These are phyloP conservation scores for Colletotrichum endophyticum DNA, from an alignment of 2,329 filamentous ascomycete genomes.

Conservation along the genomic window DNA sequence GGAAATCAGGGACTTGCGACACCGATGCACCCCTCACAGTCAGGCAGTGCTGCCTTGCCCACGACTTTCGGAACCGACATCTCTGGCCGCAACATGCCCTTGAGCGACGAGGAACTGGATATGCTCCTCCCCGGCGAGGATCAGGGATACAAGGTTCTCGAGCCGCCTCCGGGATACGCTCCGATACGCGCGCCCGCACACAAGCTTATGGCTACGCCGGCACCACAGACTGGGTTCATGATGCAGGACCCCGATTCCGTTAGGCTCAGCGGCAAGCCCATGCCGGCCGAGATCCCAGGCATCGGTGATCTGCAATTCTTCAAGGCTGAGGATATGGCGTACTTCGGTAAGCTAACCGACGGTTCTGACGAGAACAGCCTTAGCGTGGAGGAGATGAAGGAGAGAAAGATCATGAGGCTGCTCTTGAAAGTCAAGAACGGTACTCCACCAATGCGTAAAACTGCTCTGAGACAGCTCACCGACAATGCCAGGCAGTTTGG, in stretches of 20 bases:
- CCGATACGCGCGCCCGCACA: conserved; percentile 79
- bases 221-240: conserved; percentile 87
- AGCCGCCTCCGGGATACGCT: conserved; percentile 90
- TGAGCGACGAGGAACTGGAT: conserved; percentile 95
- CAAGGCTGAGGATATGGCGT: conserved; percentile 98
- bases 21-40: conserved; percentile 75
- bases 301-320: conserved; percentile 97
- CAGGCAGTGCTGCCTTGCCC: conserved; percentile 52
- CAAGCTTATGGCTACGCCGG: conserved; percentile 75
- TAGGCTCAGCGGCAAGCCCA: conserved; percentile 82
- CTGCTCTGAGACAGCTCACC: conserved; percentile 92
- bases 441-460: conserved; percentile 98
- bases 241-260: conserved; percentile 94
- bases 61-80: conserved; percentile 83
- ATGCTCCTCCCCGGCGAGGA: conserved; percentile 85
- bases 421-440: conserved; percentile 99
- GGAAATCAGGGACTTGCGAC: conserved; percentile 77
- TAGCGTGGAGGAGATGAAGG: conserved; percentile 94
- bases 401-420: conserved; percentile 97
- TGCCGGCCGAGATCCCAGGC: conserved; percentile 94
- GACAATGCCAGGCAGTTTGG: conserved; percentile 98
- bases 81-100: conserved; percentile 75
- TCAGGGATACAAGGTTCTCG: conserved; percentile 91
- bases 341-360: conserved; percentile 97
- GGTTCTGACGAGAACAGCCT: conserved; percentile 90